Evolutionary conservation across 2,329 filamentous ascomycete species (phyloP), one percentile per base, ranked within the genome.

Genomic region (Fusarium burgessii): DNA sequence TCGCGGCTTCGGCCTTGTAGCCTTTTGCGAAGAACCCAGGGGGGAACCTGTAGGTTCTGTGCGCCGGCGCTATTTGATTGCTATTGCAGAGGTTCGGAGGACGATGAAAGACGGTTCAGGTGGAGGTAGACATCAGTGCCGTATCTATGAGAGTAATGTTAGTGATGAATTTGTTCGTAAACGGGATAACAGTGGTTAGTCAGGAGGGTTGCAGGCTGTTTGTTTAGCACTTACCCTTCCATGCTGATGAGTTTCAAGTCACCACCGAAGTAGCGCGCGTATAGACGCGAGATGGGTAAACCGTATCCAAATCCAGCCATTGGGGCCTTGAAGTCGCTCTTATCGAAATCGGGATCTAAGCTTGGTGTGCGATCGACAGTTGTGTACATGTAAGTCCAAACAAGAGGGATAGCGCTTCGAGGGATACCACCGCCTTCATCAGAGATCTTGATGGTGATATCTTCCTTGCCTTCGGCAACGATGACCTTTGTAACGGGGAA

Each of bases 341-440:
- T 97, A 82, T 99, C 95, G 81, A 98, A 99, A 80, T 98, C 95
- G 1, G 96, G 96, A 78, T 99, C 96, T 69, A 99, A 85, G 78
- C 91, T 97, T 17, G 96, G 96, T 25, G 96, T 98, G 75, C 95
- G 91, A 81, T 98, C 96, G 71, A 99, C 96, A 4, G 96, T 99
- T 38, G 96, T 99, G 81, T 99, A 99, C 96, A 98, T 99, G 81
- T 99, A 99, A 15, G 96, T 99, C 96, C 96, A 99, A n/a, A 98
- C 96, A 17, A 99, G 87, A 8, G 96, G 96, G 71, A 99, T 98
- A 56, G 94, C 90, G 76, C 93, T 97, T 77, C 96, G 87, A 1
- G 96, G 94, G 57, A 99, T 98, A 68, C 96, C 96, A 71, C 96
- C 96, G 64, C 96, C 96, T 83, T 99, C 96, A 80, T 99, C 96